phyloP scores from a whole-genome alignment of 257 asterid species.

The Solanum pimpinellifolium region DNA sequence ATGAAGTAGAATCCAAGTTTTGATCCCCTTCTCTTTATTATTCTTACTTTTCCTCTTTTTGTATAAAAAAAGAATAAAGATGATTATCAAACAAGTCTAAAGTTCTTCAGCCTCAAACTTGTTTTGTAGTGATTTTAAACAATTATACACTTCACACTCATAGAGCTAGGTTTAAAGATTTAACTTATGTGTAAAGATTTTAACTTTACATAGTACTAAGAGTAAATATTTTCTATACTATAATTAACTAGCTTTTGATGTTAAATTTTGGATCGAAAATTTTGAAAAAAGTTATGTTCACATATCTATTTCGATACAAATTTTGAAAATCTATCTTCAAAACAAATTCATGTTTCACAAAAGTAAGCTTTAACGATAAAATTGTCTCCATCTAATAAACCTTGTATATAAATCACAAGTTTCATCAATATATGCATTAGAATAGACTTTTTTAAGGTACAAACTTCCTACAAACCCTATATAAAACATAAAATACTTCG shows the following conservation, averaged over 20 bases:
- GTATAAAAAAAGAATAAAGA: conserved; percentile 10
- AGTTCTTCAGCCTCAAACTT: conserved; percentile 16
- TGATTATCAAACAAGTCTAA: conserved; percentile 32
- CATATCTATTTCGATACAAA: background rate
- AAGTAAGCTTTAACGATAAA: background rate
- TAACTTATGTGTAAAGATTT: background rate
- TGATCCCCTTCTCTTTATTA: conserved; percentile 12
- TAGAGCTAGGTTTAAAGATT: background rate
- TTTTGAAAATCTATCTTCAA: background rate
- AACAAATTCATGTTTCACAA: background rate
- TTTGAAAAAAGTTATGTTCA: background rate
- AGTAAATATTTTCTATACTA: background rate
- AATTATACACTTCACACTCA: background rate
- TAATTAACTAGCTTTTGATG: background rate
- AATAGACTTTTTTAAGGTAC: background rate
- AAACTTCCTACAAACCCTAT: background rate
- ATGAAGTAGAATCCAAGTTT: conserved; percentile 18
- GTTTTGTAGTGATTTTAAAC: background rate
- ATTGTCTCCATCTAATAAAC: background rate
- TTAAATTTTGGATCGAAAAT: background rate
- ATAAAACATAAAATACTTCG: background rate
- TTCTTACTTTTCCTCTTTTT: conserved; percentile 39
- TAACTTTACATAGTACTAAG: background rate
- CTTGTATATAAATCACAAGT: background rate
- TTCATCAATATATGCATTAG: background rate